Evolutionary conservation across 2,329 filamentous ascomycete genomes (phyloP).

Genomic region (Tolypocladium album): DNA sequence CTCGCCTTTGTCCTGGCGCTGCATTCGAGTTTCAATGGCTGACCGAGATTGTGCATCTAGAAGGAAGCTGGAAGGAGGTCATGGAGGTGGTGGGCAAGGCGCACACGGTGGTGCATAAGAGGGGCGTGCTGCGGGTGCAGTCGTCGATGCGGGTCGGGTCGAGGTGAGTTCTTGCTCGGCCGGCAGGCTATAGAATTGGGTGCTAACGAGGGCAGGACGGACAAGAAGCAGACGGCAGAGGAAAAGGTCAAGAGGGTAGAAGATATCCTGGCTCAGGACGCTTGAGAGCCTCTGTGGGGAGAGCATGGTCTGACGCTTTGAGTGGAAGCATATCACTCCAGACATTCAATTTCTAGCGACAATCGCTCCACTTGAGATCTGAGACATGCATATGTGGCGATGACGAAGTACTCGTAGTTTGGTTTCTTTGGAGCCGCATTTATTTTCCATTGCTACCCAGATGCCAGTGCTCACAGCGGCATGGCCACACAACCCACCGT

Average conservation of each 20-base stretch:
- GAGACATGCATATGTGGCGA: not conserved
- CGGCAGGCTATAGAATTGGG: not conserved
- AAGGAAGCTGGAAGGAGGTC: constrained; percentile 84
- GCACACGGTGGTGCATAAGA: constrained; percentile 64
- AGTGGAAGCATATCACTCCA: too few species aligned
- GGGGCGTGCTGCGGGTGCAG: constrained; percentile 75
- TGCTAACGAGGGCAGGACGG: constrained; percentile 47
- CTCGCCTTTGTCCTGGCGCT: not conserved
- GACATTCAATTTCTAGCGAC: too few species aligned
- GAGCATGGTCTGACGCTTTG: not conserved
- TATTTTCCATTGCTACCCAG: not conserved
- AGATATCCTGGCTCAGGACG: constrained; percentile 29
- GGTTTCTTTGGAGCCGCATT: not conserved
- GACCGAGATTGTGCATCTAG: constrained; percentile 33
- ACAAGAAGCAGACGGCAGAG: constrained; percentile 71
- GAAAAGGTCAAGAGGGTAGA: constrained; percentile 64
- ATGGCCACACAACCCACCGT: not conserved
- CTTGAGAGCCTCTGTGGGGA: not conserved
- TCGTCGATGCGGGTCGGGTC: constrained; percentile 79
- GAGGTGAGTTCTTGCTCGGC: constrained; percentile 38
- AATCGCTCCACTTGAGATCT: not conserved
- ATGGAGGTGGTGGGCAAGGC: constrained; percentile 80
- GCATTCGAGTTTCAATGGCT: not conserved
- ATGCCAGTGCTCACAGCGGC: not conserved
- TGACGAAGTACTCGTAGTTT: not conserved